Evolutionary conservation across 768 basidiomycete species (phyloP).

Genomic region (Hemileccinum rubropunctum): DNA sequence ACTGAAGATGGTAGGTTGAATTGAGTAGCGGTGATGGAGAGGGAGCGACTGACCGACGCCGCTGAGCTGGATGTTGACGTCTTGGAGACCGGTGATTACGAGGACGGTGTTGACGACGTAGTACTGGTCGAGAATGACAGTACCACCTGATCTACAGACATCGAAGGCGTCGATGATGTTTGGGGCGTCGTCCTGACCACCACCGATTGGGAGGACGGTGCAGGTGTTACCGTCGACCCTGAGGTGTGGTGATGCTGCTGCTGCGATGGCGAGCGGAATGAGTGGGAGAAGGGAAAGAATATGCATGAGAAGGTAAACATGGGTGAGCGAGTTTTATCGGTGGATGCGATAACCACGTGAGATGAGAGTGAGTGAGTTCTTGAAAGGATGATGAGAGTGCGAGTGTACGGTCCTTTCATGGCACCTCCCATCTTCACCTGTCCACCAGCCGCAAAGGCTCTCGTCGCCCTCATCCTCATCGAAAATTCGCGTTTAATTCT

Average conservation of each 20-base stretch:
- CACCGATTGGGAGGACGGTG: slow-evolving; percentile 30
- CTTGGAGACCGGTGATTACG: too few relatives aligned
- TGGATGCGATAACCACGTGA: neutral
- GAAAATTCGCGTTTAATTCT: slow-evolving; percentile 53
- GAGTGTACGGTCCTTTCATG: neutral
- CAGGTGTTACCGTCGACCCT: slow-evolving; percentile 14
- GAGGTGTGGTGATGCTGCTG: neutral
- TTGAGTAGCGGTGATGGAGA: too few relatives aligned
- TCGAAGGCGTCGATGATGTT: too few relatives aligned
- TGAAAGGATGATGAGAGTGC: too few relatives aligned
- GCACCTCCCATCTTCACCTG: slow-evolving; percentile 24
- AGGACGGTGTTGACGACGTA: too few relatives aligned
- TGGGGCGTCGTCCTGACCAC: slow-evolving; percentile 25
- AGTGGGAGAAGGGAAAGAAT: neutral
- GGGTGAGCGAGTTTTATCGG: neutral
- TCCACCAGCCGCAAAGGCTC: slow-evolving; percentile 14
- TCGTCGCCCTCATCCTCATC: slow-evolving; percentile 46
- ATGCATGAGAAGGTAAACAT: neutral
- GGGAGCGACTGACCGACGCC: too few relatives aligned
- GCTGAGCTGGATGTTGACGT: too few relatives aligned
- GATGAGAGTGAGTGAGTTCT: neutral
- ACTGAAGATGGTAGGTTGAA: too few relatives aligned
- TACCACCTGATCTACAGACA: too few relatives aligned
- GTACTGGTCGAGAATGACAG: too few relatives aligned
- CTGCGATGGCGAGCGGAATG: neutral